A percentile compares a stretch with the other conserved stretches of the same genome.
phyloP scores from a whole-genome alignment of 352 stramenopile species.

The Globisporangium apiculatum region DNA sequence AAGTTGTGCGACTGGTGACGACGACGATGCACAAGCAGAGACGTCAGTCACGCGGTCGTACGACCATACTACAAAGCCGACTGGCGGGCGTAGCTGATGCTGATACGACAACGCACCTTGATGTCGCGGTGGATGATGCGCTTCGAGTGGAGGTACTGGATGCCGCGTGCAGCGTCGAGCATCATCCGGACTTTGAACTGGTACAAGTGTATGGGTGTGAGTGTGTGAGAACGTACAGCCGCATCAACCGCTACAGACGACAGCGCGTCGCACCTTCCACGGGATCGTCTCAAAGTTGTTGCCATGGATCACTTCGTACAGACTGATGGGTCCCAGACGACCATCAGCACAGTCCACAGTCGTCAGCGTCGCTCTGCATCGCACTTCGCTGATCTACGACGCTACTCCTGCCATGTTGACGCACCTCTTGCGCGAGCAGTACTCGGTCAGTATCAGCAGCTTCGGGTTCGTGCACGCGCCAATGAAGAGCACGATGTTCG shows the following conservation, averaged over 20 bases:
- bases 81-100: too few species aligned
- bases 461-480: constrained; percentile 85
- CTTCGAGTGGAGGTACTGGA: constrained; percentile 85
- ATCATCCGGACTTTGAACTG: constrained; percentile 90
- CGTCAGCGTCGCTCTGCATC: too few species aligned
- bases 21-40: background rate
- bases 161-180: constrained; percentile 81
- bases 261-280: constrained; percentile 57
- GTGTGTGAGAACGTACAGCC: background rate
- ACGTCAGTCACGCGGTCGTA: background rate
- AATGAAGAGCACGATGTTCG: constrained; percentile 90
- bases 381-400: too few species aligned
- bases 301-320: constrained; percentile 87
- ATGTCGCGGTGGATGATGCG: constrained; percentile 88
- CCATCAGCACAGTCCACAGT: background rate
- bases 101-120: constrained; percentile 39
- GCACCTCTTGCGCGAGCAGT: constrained; percentile 85
- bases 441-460: constrained; percentile 87
- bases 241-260: background rate
- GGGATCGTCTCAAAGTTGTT: constrained; percentile 87
- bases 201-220: background rate
- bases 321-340: constrained; percentile 23
- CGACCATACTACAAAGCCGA: too few species aligned
- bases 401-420: background rate
- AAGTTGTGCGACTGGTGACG: constrained; percentile 79